Evolutionary conservation across 306 rosid genomes (phyloP).

Genomic region (Macrotyloma uniflorum): DNA sequence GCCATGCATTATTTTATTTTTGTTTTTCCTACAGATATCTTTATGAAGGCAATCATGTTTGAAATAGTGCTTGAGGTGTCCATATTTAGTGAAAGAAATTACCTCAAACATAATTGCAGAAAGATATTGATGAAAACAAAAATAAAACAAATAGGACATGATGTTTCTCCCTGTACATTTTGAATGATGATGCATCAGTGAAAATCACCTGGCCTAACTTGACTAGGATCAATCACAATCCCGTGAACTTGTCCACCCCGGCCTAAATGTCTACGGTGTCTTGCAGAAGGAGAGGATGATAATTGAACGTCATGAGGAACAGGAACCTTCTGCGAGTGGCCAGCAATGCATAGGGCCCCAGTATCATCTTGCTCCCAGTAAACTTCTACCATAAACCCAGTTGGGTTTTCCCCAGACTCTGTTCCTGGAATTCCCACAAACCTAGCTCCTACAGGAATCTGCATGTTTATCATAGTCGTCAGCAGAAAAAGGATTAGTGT

Average conservation of each 20-base stretch:
- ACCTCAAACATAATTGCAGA: neutral
- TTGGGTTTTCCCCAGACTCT: slow-evolving; percentile 60
- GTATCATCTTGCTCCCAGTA: slow-evolving; percentile 87
- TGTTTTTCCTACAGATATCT: neutral
- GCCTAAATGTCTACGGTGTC: slow-evolving; percentile 33
- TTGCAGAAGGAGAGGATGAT: slow-evolving; percentile 38
- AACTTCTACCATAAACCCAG: slow-evolving; percentile 81
- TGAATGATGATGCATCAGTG: slow-evolving; percentile 29
- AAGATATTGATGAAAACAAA: neutral
- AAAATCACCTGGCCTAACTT: slow-evolving; percentile 37
- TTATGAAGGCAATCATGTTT: neutral
- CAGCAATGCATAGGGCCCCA: slow-evolving; percentile 70
- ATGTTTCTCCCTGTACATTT: slow-evolving; percentile 25
- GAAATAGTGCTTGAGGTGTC: neutral
- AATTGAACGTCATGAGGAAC: slow-evolving; percentile 47
- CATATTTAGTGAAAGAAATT: neutral
- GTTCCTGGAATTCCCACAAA: slow-evolving; percentile 85
- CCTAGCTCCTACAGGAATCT: slow-evolving; percentile 80
- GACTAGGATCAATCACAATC: slow-evolving; percentile 59
- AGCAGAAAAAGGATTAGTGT: slow-evolving; percentile 24
- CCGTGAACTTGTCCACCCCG: slow-evolving; percentile 48
- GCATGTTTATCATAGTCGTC: slow-evolving; percentile 34
- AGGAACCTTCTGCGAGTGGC: slow-evolving; percentile 64
- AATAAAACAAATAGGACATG: neutral
- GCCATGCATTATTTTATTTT: neutral